Evolutionary conservation across 495 filamentous ascomycete species (phyloP).

Genomic region (Penicillium alfredii): DNA sequence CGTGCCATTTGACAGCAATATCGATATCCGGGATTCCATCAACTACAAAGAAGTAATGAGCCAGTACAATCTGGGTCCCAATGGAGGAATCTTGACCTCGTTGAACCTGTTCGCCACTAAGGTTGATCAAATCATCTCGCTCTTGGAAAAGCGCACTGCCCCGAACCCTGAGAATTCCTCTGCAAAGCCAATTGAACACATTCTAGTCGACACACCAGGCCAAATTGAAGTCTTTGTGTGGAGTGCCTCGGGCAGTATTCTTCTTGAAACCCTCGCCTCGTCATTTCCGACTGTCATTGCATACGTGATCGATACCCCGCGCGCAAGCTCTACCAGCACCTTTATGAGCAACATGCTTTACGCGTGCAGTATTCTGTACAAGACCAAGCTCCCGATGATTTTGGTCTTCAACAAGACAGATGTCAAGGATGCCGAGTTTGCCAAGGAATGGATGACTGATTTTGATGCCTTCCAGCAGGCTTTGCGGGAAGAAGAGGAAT

Average conservation of each 20-base stretch:
- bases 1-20: conserved; percentile 97
- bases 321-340: conserved; percentile 83
- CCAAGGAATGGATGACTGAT: conserved; percentile 99
- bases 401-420: conserved; percentile 98
- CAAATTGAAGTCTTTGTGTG: conserved; percentile 99
- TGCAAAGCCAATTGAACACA: conserved; percentile 66
- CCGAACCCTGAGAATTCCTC: conserved; percentile 56
- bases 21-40: conserved; percentile 97
- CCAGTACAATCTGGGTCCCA: conserved; percentile 95
- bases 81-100: conserved; percentile 95
- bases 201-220: conserved; percentile 91
- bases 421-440: conserved; percentile 82
- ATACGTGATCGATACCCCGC: conserved; percentile 94
- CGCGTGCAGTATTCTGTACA: conserved; percentile 96
- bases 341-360: conserved; percentile 99
- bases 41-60: conserved; percentile 99
- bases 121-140: conserved; percentile 83
- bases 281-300: conserved; percentile 94
- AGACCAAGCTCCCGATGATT: conserved; percentile 97
- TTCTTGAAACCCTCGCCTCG: conserved; percentile 88
- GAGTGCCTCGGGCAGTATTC: conserved; percentile 86
- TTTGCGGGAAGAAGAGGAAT: conserved; percentile 69
- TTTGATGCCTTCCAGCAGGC: conserved; percentile 93
- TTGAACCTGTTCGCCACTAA: conserved; percentile 97
- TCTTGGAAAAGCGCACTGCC: conserved; percentile 80